These are phyloP conservation scores for Nemania serpens DNA, from an alignment of 2,329 filamentous ascomycete species.

Conservation along the genomic window DNA sequence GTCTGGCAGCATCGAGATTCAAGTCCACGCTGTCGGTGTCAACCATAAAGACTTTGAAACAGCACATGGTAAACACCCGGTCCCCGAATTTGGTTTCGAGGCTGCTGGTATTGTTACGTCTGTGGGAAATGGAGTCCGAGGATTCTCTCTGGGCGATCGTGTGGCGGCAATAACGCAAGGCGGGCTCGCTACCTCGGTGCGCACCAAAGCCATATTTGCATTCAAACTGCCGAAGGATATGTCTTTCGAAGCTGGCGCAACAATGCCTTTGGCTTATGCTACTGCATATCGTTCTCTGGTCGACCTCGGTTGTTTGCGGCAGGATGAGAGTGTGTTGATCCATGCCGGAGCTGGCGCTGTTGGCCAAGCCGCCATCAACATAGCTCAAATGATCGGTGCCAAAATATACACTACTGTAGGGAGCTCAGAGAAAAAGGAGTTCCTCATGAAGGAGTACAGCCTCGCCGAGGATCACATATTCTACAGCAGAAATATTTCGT, in stretches of 20 bases:
- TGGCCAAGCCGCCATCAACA: slow-evolving; percentile 38
- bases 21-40: slow-evolving; percentile 37
- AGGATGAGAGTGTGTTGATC: slow-evolving; percentile 38
- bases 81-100: slow-evolving; percentile 37
- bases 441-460: slow-evolving; percentile 37
- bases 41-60: slow-evolving; percentile 39
- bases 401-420: slow-evolving; percentile 38
- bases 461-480: slow-evolving; percentile 38
- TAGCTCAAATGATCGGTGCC: slow-evolving; percentile 39
- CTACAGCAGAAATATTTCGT: slow-evolving; percentile 37
- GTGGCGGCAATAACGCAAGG: slow-evolving; percentile 47
- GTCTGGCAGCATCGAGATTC: slow-evolving; percentile 43
- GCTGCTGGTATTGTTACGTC: slow-evolving; percentile 37
- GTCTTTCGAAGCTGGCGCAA: slow-evolving; percentile 37
- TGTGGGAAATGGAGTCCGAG: slow-evolving; percentile 34
- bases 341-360: slow-evolving; percentile 39
- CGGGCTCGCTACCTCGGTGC: slow-evolving; percentile 37
- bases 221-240: slow-evolving; percentile 38
- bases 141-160: slow-evolving; percentile 37
- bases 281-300: slow-evolving; percentile 38
- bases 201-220: slow-evolving; percentile 37
- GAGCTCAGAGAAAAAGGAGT: slow-evolving; percentile 37
- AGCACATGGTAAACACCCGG: slow-evolving; percentile 37
- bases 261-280: slow-evolving; percentile 37
- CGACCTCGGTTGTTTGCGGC: slow-evolving; percentile 35